Evolutionary conservation across 805 yeast species (phyloP), one percentile per base, ranked within the genome.

Genomic region (Hanseniaspora taiwanica): DNA sequence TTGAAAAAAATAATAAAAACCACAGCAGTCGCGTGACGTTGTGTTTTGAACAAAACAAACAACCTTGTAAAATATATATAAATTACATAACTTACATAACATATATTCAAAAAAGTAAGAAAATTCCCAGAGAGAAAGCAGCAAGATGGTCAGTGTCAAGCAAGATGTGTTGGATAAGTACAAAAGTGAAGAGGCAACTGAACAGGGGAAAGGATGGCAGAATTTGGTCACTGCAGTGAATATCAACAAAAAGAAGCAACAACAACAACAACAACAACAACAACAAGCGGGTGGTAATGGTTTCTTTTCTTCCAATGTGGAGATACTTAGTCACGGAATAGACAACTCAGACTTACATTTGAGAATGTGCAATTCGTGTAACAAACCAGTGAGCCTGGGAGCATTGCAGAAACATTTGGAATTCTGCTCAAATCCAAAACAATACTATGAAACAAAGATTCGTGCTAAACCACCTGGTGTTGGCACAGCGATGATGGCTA

Each of bases 331-430:
- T 7, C 45, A 49, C 36, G 47, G 53, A 14, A 25, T 53, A 8
- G 50, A 50, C n/a, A 36, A 44, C 3, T 39, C 46, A 3, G 37
- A 50, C 18, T n/a, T n/a, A n/a, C 46, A 47, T 21, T 55, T 52
- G 39, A 51, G 62, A 33, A 48, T 56, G 21, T 59, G 64, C 48
- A 54, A 54, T 33, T 40, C 47, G 23, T 59, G 64, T 42, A 54
- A 54, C 5, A 55, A 48, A 38, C 64, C 64, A 2, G 43, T 59
- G 6, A 48, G 50, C 27, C 37, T 52, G 18, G 44, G 48, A 8
- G 49, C 50, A 2, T 43, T 55, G 13, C 43, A 52, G 21, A 59
- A 53, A 16, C 64, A 59, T 46, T 37, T 54, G 16, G 54, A 56
- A 3, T 41, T 41, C 17, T 41, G 44, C 31, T 27, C 18, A 10